Evolutionary conservation across 495 filamentous ascomycete genomes (phyloP), one percentile per base, ranked within the genome.

Genomic region (Sabuloglossum arenarium): DNA sequence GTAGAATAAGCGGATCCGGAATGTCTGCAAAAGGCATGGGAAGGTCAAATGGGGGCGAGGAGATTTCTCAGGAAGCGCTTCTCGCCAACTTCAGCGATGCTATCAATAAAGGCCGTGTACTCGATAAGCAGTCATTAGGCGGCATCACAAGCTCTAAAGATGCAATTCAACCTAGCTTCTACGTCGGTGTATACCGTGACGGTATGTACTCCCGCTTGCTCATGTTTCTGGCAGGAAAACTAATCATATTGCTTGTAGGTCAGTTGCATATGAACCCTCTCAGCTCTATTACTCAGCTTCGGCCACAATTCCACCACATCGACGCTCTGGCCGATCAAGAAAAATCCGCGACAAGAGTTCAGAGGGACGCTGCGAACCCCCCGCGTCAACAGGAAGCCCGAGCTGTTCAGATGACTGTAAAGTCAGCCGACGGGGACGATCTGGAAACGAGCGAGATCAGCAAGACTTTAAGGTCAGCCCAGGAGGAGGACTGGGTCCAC

Each of bases 231-330:
- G 16, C 19, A 43, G 39, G 9, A 43, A 23, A 43, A n/a, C 39
- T 43, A 10, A 43, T 25, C 53, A 30, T 55, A 39, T 31, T 21
- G 11, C 42, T 62, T 55, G 3, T 54, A 84, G 79, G 78, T 56
- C 75, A 84, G 61, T 63, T 86, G 5, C 79, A 86, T 66, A 69
- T 87, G n/a, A 84, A 78, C 0, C 75, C 75, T 6, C 71, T 88
- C 46, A 72, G 75, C 25, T 79, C 80, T 0, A 77, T 86, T 19
- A 81, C 84, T 14, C 82, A 87, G 64, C 69, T 89, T 61, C 77
- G 82, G 4, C 81, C 85, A 3, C 80, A 88, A 59, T 77, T 85
- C 59, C 78, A 83, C 60, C 84, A 89, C 63, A 62, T 88, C 25
- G 85, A 88, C 65, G 84, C 85, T 0, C 53, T 76, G 45, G 68